These are phyloP conservation scores for Thielaviopsis musarum DNA, from an alignment of 2,329 filamentous ascomycete species.

Conservation along the genomic window DNA sequence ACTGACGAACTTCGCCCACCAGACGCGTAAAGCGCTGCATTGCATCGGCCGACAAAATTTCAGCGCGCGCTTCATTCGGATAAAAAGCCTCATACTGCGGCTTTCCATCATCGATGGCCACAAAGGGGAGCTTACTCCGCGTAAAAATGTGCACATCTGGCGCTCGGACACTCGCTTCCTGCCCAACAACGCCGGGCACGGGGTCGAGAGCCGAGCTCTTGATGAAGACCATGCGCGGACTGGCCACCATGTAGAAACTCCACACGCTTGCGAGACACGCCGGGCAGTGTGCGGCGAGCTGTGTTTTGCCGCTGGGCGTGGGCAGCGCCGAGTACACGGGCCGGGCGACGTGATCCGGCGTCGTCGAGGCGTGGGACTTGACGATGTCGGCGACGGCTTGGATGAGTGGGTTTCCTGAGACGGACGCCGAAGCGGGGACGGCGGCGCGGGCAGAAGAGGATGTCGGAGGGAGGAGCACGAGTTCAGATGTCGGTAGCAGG, in stretches of 20 bases:
- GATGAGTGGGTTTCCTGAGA: too few species aligned
- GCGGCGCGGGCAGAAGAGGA: too few species aligned
- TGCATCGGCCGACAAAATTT: neutral
- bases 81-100: neutral
- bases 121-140: neutral
- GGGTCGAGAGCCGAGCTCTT: neutral
- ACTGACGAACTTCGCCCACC: neutral
- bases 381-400: neutral
- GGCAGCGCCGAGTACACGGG: neutral
- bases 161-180: neutral
- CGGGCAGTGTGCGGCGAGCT: neutral
- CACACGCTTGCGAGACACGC: neutral
- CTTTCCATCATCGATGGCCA: neutral
- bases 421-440: too few species aligned
- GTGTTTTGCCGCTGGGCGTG: neutral
- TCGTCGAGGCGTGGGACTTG: neutral
- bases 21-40: neutral
- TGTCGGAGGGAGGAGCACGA: neutral
- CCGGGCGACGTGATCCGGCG: neutral
- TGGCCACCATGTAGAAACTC: neutral
- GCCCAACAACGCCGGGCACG: too few species aligned
- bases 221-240: neutral
- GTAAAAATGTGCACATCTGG: neutral
- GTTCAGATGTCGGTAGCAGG: constrained; percentile 8
- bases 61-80: neutral